Base-by-base conservation (phyloP, 192 early-diverging fungal species). In the Backusella luteola region DNA sequence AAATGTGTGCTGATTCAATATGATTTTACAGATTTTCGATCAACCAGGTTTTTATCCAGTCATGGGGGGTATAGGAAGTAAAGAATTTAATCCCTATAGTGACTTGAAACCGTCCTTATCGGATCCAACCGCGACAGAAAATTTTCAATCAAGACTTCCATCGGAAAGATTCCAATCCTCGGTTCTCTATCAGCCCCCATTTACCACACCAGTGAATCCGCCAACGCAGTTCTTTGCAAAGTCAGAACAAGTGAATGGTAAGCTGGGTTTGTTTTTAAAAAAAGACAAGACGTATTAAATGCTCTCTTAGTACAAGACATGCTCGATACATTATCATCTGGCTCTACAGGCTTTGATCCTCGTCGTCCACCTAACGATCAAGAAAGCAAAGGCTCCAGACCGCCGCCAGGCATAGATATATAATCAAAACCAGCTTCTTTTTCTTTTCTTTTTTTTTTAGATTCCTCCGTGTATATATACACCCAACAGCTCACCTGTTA, bases 61-160 rank as follows among this genome's bases (percentile, higher is more conserved):
- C n/a, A 71, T 71, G 70, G 29, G 34, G 3, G 11, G 29, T 1
- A 44, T 6, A 19, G 29, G 2, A 46, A 49, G 23, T 19, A 63
- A 63, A 14, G 70, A 71, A 4, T 71, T 71, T 44, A 71, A 71
- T 49, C 70, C 70, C 12, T 71, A 71, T 7, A 49, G 42, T 46
- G 68, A 69, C 21, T 5, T 38, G 21, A 38, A 35, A 1, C 44
- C 70, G 7, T 49, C 70, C 21, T 23, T 69, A 19, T 38, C 68
- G 11, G 70, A 71, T 23, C 42, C 70, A n/a, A 71, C 29, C 14
- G 5, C 42, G 5, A 15, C 23, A 3, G 21, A 11, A 2, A 41
- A 71, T 4, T 29, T 71, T 34, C 42, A 44, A 71, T 17, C n/a
- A n/a, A 34, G 44, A 6, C 56, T 63, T 29, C 29, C 21, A 63